Percentiles rank a stretch among this genome's conserved stretches.
Conservation (phyloP, 1,139 yeast species). For the Yamadazyma atlantica region DNA sequence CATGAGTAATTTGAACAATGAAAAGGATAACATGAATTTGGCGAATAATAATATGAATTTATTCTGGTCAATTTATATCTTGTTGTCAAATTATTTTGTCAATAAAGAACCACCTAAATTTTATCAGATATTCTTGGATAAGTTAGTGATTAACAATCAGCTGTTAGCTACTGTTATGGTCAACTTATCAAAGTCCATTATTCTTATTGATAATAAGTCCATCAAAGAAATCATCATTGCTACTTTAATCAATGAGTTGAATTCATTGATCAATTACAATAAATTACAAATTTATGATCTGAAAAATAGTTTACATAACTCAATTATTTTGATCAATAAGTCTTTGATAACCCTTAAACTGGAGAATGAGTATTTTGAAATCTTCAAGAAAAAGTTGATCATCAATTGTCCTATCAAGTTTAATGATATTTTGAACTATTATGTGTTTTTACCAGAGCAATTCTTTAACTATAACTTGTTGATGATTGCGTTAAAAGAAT, state of each 20-base stretch:
- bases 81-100: slow-evolving; percentile 38
- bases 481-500: slow-evolving; percentile 39
- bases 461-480: slow-evolving; percentile 43
- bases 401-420: slow-evolving; percentile 46
- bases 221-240: slow-evolving; percentile 36
- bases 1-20: slow-evolving; percentile 22
- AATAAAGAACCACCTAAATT: slow-evolving; percentile 36
- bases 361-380: slow-evolving; percentile 24
- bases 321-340: slow-evolving; percentile 46
- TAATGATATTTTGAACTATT: slow-evolving; percentile 43
- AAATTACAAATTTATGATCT: slow-evolving; percentile 33
- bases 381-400: slow-evolving; percentile 44
- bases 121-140: slow-evolving; percentile 33
- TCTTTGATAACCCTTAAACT: slow-evolving; percentile 27
- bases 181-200: slow-evolving; percentile 27
- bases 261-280: slow-evolving; percentile 30
- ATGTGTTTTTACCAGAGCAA: slow-evolving; percentile 36
- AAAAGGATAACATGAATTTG: slow-evolving; percentile 6
- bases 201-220: slow-evolving; percentile 23
- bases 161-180: slow-evolving; percentile 21
- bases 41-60: slow-evolving; percentile 21
- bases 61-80: slow-evolving; percentile 46
- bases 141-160: slow-evolving; percentile 15
- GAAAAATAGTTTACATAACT: slow-evolving; percentile 45
- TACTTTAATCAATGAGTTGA: slow-evolving; percentile 45